phyloP scores from a whole-genome alignment of 1,139 yeast species.

The Arxiozyma slooffiae region DNA sequence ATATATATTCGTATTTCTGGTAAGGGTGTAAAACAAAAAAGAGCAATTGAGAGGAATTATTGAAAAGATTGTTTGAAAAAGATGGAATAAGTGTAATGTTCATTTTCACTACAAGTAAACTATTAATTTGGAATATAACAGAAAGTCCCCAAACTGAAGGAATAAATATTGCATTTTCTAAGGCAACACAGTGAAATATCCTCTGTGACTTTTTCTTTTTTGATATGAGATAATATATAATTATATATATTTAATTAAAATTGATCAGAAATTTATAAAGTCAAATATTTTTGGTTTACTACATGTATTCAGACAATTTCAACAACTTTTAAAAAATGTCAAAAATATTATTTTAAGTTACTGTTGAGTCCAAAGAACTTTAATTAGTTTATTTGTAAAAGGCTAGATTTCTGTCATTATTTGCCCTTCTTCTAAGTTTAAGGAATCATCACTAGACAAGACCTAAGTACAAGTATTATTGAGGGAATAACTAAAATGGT shows the following conservation, averaged over 20 bases:
- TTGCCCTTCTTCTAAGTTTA: constrained; percentile 38
- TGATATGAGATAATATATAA: constrained; percentile 4
- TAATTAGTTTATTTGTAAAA: constrained; percentile 13
- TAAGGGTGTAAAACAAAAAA: too few species aligned
- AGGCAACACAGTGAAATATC: constrained; percentile 42
- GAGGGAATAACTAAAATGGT: constrained; percentile 34
- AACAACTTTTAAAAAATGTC: too few species aligned
- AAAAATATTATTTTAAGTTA: too few species aligned
- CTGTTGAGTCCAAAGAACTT: too few species aligned
- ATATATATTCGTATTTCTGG: constrained; percentile 41
- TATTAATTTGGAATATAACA: constrained; percentile 41
- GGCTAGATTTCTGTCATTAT: constrained; percentile 41
- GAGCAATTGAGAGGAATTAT: constrained; percentile 5
- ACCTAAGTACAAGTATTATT: constrained; percentile 34
- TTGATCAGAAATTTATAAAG: constrained; percentile 15
- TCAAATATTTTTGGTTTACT: constrained; percentile 13
- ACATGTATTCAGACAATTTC: too few species aligned
- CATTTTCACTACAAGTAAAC: constrained; percentile 30
- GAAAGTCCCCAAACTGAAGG: constrained; percentile 41
- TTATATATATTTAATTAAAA: constrained; percentile 11
- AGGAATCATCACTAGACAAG: constrained; percentile 36
- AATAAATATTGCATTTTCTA: constrained; percentile 38
- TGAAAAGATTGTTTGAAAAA: neutral
- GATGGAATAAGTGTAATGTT: constrained; percentile 9
- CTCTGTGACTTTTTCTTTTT: constrained; percentile 33